Base-by-base conservation (phyloP, 2,329 filamentous ascomycete genomes). In the Paracoccidioides brasiliensis region DNA sequence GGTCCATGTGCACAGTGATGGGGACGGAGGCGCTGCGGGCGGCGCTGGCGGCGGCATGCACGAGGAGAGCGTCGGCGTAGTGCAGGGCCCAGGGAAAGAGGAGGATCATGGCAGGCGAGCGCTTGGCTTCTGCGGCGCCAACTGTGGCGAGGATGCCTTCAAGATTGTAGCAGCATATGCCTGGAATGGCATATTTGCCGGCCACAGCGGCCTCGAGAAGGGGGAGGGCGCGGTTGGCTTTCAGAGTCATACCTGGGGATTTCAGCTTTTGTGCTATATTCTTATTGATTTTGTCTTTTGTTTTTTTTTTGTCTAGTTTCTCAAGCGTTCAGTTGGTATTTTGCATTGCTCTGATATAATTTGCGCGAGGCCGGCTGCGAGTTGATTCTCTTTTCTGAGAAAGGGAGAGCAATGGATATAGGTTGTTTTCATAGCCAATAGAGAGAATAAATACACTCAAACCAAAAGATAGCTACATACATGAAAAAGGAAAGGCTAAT, bases 21-120 rank as follows among this genome's bases (percentile, higher is more conserved):
- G 82, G 82, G 3, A 85, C 82, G 2, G 67, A 69, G 55, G 81
- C 80, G 41, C 70, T 73, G 64, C 78, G 74, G 1, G 79, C 79
- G 41, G 80, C 80, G 57, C 76, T 73, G 37, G 79, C 78, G 3
- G 79, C 80, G 6, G 78, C 77, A 58, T 76, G 74, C 8, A 82
- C 77, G 38, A 83, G 76, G 35, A 78, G 66, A 7, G 75, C 73
- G 55, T 78, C 77, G 3, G 82, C 82, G 70, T 85, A 87, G 59
- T 82, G 73, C 53, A 87, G 76, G 0, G 84, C 83, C 85, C 85
- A 88, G 22, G 85, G 85, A 69, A 88, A 88, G 61, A 88, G 79
- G 32, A 85, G 80, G 62, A 88, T 81, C 74, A 88, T 86, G 57
- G 83, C 78, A 0, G 85, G 84, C 0, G 83, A 84, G 49, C 74